Evolutionary conservation across 257 asterid genomes (phyloP), one percentile per base, ranked within the genome.

Genomic region (Gentiana straminea): DNA sequence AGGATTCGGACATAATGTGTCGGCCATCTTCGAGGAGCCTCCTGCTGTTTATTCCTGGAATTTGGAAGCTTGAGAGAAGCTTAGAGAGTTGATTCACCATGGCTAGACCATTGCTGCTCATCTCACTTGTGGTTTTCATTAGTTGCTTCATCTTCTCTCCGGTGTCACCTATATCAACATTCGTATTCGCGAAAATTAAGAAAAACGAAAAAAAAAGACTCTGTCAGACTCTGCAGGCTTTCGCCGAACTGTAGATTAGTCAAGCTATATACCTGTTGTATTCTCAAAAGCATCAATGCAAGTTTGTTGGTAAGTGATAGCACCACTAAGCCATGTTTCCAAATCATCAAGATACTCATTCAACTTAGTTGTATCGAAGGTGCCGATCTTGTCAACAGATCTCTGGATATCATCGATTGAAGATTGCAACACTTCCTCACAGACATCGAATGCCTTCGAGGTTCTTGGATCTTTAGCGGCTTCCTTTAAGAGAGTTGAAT

Each of bases 321-420:
- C 81, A 3, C 80, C 96, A 13, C 90, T 79, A 1, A 86, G 80
- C 97, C 95, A 89, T 9, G 83, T 78, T 75, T 76, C 77, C 39
- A 86, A 50, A 57, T 89, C 94, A 13, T 76, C 87, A 1, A 79
- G 46, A 49, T 74, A 63, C 37, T 69, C 67, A 0, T 70, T 59
- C 11, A 83, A 2, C 49, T 61, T 45, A 13, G 3, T 1, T 1
- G 54, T 2, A 0, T 68, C 69, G 1, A 72, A 56, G 4, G 8
- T 6, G 15, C 45, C 57, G 0, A 72, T 33, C 2, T 61, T 35
- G 0, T 72, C 68, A 7, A 63, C 33, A 0, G 74, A 72, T 45
- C 71, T 67, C 64, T 33, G 4, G 10, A 64, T 4, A 10, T 68
- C 71, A 4, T 59, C 73, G 8, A 68, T 52, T 0, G 74, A 58